phyloP scores from a whole-genome alignment of 495 filamentous ascomycete genomes.

The Parathielavia hyrcaniae region DNA sequence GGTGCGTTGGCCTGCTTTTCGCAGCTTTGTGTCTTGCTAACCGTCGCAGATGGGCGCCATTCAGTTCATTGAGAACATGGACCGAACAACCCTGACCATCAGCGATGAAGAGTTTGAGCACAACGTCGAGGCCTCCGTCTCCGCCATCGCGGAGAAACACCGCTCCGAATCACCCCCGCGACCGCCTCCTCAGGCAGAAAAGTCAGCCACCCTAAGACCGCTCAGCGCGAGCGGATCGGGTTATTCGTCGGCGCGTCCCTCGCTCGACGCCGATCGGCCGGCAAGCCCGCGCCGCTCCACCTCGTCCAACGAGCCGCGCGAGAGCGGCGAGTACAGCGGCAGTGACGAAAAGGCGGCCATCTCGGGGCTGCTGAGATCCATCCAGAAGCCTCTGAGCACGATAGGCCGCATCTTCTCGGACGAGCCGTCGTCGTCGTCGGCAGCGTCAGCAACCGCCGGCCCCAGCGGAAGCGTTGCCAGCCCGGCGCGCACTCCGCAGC shows the following conservation, averaged over 20 bases:
- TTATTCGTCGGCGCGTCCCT: slow-evolving; percentile 34
- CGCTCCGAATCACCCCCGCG: slow-evolving; percentile 46
- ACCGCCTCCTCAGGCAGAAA: slow-evolving; percentile 51
- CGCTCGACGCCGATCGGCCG: slow-evolving; percentile 42
- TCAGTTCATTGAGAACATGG: slow-evolving; percentile 93
- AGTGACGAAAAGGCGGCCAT: slow-evolving; percentile 74
- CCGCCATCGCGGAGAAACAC: slow-evolving; percentile 89
- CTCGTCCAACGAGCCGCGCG: slow-evolving; percentile 39
- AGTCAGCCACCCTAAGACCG: slow-evolving; percentile 50
- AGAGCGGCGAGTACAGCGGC: slow-evolving; percentile 31
- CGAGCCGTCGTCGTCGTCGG: slow-evolving; percentile 44
- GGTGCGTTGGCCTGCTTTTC: slow-evolving; percentile 42
- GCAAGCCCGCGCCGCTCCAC: slow-evolving; percentile 37
- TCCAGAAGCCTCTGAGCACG: slow-evolving; percentile 83
- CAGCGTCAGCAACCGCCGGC: slow-evolving; percentile 32
- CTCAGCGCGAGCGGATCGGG: slow-evolving; percentile 23
- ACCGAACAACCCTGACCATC: slow-evolving; percentile 88
- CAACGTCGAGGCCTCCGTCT: slow-evolving; percentile 92
- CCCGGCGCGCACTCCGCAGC: slow-evolving; percentile 53
- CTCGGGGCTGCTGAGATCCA: slow-evolving; percentile 78
- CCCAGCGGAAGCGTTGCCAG: slow-evolving; percentile 38
- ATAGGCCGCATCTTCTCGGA: slow-evolving; percentile 98
- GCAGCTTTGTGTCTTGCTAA: slow-evolving; percentile 12
- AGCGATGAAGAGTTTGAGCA: slow-evolving; percentile 91
- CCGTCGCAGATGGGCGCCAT: slow-evolving; percentile 77